phyloP scores from a whole-genome alignment of 371 early-diverging fungal species.

The Amoeboradix gromovi region DNA sequence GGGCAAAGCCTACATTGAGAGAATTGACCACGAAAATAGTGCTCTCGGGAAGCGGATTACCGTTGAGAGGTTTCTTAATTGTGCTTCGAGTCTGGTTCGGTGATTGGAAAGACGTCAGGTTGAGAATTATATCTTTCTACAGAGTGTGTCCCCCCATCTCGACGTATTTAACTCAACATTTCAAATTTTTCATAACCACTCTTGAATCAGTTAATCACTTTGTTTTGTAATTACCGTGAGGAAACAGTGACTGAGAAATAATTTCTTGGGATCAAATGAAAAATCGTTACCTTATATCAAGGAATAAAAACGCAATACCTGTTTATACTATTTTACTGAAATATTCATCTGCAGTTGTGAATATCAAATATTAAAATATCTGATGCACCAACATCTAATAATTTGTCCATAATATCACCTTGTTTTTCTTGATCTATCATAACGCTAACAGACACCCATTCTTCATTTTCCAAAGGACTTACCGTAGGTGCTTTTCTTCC shows the following conservation, averaged over 20 bases:
- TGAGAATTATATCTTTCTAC: conserved; percentile 1
- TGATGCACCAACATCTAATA: conserved; percentile 59
- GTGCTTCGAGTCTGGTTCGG: conserved; percentile 1
- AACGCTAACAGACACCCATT: conserved; percentile 62
- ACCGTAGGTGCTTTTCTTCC: conserved; percentile 74
- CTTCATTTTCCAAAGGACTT: conserved; percentile 42
- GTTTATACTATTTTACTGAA: background rate
- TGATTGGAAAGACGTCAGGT: conserved; percentile 2
- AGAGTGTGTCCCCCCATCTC: no score
- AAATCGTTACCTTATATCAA: no score
- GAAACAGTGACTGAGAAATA: no score
- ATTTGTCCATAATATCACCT: conserved; percentile 57
- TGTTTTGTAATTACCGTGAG: no score
- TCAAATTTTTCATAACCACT: no score
- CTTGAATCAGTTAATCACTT: no score
- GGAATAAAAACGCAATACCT: no score
- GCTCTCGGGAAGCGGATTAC: background rate
- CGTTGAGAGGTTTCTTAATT: background rate
- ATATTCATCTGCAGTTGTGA: conserved; percentile 27
- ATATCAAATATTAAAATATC: conserved; percentile 63
- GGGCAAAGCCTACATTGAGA: background rate
- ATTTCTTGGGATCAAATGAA: no score
- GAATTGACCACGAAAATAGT: background rate
- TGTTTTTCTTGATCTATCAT: conserved; percentile 50
- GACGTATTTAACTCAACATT: no score